These are phyloP conservation scores for Babesia gibsoni DNA, from an alignment of 169 alveolate genomes.

Conservation along the genomic window DNA sequence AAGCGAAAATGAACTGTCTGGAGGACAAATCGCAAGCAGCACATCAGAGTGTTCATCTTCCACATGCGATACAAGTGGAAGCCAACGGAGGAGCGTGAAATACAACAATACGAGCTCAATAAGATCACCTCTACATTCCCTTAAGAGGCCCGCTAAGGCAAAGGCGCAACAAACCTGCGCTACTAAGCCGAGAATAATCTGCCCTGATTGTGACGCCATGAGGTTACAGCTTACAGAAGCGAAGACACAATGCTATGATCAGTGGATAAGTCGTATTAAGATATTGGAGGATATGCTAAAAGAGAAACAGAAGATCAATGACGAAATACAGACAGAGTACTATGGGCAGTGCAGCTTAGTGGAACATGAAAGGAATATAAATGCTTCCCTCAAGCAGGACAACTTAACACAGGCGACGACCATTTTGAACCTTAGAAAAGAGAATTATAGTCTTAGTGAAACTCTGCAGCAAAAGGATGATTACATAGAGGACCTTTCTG, in stretches of 20 bases:
- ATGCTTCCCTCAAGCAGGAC: not conserved
- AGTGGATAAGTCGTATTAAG: constrained; percentile 56
- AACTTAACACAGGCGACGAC: not conserved
- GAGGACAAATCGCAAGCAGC: constrained; percentile 10
- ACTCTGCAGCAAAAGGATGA: constrained; percentile 18
- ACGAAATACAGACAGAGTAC: constrained; percentile 35
- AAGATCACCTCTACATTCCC: constrained; percentile 8
- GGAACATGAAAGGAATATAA: not conserved
- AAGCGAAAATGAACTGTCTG: constrained; percentile 29
- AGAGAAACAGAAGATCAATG: constrained; percentile 48
- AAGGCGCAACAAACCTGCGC: not conserved
- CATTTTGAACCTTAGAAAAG: not conserved
- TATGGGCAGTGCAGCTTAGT: not conserved
- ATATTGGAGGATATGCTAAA: constrained; percentile 59
- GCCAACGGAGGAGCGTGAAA: not conserved
- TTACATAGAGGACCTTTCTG: constrained; percentile 25
- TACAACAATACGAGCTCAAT: not conserved
- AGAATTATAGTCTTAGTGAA: constrained; percentile 9
- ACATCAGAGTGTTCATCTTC: constrained; percentile 37
- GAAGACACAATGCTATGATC: constrained; percentile 49
- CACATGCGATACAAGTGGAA: constrained; percentile 24
- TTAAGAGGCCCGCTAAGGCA: constrained; percentile 7
- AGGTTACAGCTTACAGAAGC: constrained; percentile 50
- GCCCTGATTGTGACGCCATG: constrained; percentile 50
- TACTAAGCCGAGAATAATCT: constrained; percentile 4